Percentiles rank a stretch among this genome's conserved stretches.
phyloP scores from a whole-genome alignment of 78 protist species.

The Ministeria vibrans region DNA sequence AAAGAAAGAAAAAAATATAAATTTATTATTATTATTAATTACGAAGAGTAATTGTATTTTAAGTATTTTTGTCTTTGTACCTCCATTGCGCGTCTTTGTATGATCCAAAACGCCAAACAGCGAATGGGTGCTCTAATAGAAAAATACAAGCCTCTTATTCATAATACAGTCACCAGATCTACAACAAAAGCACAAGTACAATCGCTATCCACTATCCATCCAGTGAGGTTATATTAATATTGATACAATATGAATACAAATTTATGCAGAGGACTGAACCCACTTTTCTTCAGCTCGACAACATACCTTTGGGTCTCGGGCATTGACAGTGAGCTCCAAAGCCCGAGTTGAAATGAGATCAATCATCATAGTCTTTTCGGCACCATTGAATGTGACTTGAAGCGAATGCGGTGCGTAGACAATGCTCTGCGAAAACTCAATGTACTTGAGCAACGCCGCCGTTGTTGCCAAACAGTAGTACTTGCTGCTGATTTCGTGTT shows the following conservation, averaged over 20 bases:
- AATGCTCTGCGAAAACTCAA: neutral
- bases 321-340: neutral
- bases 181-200: too few relatives aligned
- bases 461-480: neutral
- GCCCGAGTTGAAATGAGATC: neutral
- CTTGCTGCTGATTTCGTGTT: too few relatives aligned
- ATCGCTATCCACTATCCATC: too few relatives aligned
- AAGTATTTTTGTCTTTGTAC: too few relatives aligned
- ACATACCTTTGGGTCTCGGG: neutral
- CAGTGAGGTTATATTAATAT: too few relatives aligned
- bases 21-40: too few relatives aligned
- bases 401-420: neutral
- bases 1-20: too few relatives aligned
- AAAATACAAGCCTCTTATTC: too few relatives aligned
- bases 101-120: neutral
- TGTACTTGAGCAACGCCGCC: conserved; percentile 4
- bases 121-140: neutral
- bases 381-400: neutral
- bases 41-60: too few relatives aligned
- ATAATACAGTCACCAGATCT: too few relatives aligned
- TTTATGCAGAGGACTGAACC: too few relatives aligned
- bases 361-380: conserved; percentile 1
- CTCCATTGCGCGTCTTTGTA: neutral
- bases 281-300: neutral
- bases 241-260: too few relatives aligned